Base-by-base conservation (phyloP, 176 grass and related monocot species). In the Raddia distichophylla region DNA sequence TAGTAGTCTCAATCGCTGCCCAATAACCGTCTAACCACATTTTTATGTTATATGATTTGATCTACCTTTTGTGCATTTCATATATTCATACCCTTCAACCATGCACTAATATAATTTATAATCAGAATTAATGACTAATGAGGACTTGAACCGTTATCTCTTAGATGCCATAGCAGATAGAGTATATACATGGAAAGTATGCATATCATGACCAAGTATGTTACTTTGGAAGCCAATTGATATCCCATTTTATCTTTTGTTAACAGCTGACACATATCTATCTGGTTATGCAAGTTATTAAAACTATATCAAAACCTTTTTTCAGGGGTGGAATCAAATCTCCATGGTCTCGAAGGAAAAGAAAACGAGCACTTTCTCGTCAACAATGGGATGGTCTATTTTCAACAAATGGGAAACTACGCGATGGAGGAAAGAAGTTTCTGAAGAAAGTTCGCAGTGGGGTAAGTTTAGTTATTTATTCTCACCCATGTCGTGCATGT, bases 381-480 rank as follows among this genome's bases (percentile, higher is more conserved):
- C 82, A 82, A 80, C 79, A 93, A 20, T 99, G 96, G 96, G 67
- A 83, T 1, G 40, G 46, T 78, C 83, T 84, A 15, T 99, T 99
- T 91, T 91, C 85, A 8, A 58, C 85, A 64, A 91, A 91, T 53
- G 96, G 96, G 53, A 99, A 82, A 71, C 87, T 95, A 82, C 91
- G 86, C 79, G 91, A 93, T 90, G 91, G 96, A 51, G 96, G 96
- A 63, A 79, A 83, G 54, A 93, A 99, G 78, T 90, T 99, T 81
- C 85, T 99, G 73, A 99, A 99, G 81, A 95, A 93, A 99, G 91
- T 95, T 60, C 90, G 96, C 67, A 95, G 91, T 74, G 96, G 96
- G 80, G 96, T 99, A 86, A 93, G 88, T 84, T 57, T 72, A 51
- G 10, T 78, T 78, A 48, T 73, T 73, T 16, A 64, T 86, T 73